Base-by-base conservation (phyloP, 768 basidiomycete species). In the Lactarius indigo region DNA sequence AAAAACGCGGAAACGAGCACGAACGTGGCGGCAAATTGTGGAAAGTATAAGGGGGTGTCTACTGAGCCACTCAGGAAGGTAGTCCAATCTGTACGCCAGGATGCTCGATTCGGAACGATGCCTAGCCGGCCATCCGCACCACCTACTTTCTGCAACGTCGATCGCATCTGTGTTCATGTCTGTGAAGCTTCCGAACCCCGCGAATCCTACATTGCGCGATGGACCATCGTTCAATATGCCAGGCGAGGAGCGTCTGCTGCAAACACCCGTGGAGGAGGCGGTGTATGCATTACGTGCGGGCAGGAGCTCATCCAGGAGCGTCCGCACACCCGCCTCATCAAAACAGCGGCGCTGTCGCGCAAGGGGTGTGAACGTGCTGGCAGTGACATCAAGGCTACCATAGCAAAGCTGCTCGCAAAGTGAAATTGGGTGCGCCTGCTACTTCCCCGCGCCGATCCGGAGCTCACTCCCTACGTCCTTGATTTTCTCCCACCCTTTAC, bases 351-450 rank as follows among this genome's bases (percentile, higher is more conserved):
- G 17, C 76, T 98, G 69, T 87, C 88, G 31, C 90, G 82, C 83
- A 96, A 96, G 79, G 97, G 98, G 72, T 85, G 88, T 63, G 96
- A 97, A 82, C 96, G 94, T 80, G 91, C 95, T 3, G 86, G 87
- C 7, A 79, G 78, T 28, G 83, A 90, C 28, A 76, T 33, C 31
- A 33, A 33, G 31, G 31, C 31, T 99, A 89, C 88, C 50, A 78
- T 94, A 55, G 80, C 83, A 44, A 94, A 95, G 79, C 86, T 92
- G 3, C 76, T 94, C 61, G 81, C 84, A 30, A 88, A 77, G 79
- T 82, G 85, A 71, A 78, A 82, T 72, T 88, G 96, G 97, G 82
- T 95, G 94, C 81, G 91, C 18, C 95, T 5, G 86, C 88, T 8
- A 79, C 41, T 17, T 17, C 17, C 41, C 78, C 30, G 41, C 20